Conservation (phyloP, 306 rosid genomes). For the Cicer judaicum region DNA sequence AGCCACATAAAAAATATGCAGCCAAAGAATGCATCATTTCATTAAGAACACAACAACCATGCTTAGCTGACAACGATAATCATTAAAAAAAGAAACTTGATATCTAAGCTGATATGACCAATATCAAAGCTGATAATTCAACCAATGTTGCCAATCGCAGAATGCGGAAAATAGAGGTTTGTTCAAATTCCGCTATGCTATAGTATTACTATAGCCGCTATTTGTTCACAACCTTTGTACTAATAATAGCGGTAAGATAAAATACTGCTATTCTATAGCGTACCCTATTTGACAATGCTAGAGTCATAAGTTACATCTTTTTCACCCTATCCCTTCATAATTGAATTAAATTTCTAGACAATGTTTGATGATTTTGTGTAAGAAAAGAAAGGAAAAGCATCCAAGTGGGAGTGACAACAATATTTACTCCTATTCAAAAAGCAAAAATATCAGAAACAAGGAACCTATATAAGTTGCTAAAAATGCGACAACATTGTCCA, state of each 20-base stretch:
- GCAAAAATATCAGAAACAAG: background rate
- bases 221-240: too few relatives aligned
- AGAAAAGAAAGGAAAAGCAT: background rate
- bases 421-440: slow-evolving; percentile 1
- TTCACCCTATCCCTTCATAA: slow-evolving; percentile 14
- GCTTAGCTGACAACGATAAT: background rate
- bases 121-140: too few relatives aligned
- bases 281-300: background rate
- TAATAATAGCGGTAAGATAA: too few relatives aligned
- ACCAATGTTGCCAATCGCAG: too few relatives aligned
- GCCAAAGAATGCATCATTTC: slow-evolving; percentile 27
- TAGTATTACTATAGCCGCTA: too few relatives aligned
- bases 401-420: background rate
- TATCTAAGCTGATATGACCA: too few relatives aligned
- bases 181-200: too few relatives aligned
- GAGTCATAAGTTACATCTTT: background rate
- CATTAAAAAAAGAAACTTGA: background rate
- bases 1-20: slow-evolving; percentile 17
- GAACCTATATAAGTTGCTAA: slow-evolving; percentile 1
- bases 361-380: background rate
- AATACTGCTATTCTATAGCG: too few relatives aligned
- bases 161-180: too few relatives aligned
- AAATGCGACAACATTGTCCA: background rate
- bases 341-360: background rate
- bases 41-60: slow-evolving; percentile 22